A percentile compares a stretch with the other conserved stretches of the same genome.
Evolutionary conservation across 306 rosid genomes (phyloP).

Genomic region (Sophora flavescens): DNA sequence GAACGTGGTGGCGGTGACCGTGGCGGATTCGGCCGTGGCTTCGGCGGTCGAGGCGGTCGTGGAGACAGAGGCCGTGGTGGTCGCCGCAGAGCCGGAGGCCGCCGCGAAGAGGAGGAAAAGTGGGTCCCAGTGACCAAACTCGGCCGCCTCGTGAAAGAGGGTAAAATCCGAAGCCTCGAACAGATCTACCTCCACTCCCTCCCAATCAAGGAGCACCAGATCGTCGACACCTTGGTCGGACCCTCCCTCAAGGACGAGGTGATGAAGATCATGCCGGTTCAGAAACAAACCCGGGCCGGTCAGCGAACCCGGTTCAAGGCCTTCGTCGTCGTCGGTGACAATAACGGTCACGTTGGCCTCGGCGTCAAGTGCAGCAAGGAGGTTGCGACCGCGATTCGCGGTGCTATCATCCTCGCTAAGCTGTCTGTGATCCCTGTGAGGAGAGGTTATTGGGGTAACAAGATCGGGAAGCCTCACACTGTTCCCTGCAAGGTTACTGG

Average conservation of each 20-base stretch:
- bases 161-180: constrained; percentile 37
- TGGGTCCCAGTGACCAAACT: constrained; percentile 54
- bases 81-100: constrained; percentile 34
- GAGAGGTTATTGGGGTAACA: constrained; percentile 53
- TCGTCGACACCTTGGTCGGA: constrained; percentile 36
- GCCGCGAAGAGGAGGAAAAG: constrained; percentile 49
- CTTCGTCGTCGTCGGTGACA: constrained; percentile 49
- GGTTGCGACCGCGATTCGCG: constrained; percentile 51
- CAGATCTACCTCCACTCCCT: constrained; percentile 52
- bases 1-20: constrained; percentile 49
- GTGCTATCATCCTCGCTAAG: constrained; percentile 47
- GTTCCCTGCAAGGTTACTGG: constrained; percentile 54
- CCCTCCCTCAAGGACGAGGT: constrained; percentile 49
- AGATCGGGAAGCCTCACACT: constrained; percentile 51
- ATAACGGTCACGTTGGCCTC: constrained; percentile 46
- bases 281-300: constrained; percentile 54
- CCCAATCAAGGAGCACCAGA: constrained; percentile 53
- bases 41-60: constrained; percentile 37
- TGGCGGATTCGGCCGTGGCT: constrained; percentile 46
- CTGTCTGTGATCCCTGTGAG: constrained; percentile 44
- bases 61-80: constrained; percentile 43
- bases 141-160: constrained; percentile 46
- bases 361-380: constrained; percentile 56
- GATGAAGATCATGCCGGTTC: constrained; percentile 54
- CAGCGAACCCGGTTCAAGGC: constrained; percentile 57